A percentile compares a stretch with the other conserved stretches of the same genome.
These are phyloP conservation scores for Neurospora cerealis DNA, from an alignment of 495 filamentous ascomycete genomes.

Conservation along the genomic window DNA sequence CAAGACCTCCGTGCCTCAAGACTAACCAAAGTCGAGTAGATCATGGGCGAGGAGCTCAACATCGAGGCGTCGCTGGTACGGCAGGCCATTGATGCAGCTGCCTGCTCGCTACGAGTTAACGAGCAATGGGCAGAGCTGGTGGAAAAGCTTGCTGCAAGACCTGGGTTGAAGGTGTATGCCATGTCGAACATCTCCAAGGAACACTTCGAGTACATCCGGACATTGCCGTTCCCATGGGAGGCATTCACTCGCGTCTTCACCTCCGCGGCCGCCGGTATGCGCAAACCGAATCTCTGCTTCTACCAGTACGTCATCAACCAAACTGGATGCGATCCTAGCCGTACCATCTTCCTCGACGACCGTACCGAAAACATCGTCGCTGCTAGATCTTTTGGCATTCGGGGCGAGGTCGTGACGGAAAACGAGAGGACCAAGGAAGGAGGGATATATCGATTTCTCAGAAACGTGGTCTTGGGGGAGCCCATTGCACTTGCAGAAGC, in stretches of 20 bases:
- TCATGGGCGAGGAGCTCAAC: background rate
- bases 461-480: background rate
- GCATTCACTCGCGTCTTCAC: conserved; percentile 11
- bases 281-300: conserved; percentile 19
- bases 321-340: conserved; percentile 6
- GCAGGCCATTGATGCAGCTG: background rate
- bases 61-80: background rate
- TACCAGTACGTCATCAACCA: conserved; percentile 12
- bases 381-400: conserved; percentile 13
- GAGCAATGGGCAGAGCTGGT: background rate
- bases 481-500: background rate
- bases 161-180: background rate
- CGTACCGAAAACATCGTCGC: conserved; percentile 14
- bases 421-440: background rate
- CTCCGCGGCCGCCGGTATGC: conserved; percentile 12
- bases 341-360: conserved; percentile 17
- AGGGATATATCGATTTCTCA: background rate
- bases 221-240: conserved; percentile 11
- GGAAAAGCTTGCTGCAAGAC: background rate
- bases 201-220: conserved; percentile 6
- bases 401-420: background rate
- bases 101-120: background rate
- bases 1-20: background rate
- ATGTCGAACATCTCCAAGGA: conserved; percentile 10
- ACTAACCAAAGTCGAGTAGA: background rate